Evolutionary conservation across 1,284 basidiomycete species (phyloP), one percentile per base, ranked within the genome.

Genomic region (Cryptococcus sp.): DNA sequence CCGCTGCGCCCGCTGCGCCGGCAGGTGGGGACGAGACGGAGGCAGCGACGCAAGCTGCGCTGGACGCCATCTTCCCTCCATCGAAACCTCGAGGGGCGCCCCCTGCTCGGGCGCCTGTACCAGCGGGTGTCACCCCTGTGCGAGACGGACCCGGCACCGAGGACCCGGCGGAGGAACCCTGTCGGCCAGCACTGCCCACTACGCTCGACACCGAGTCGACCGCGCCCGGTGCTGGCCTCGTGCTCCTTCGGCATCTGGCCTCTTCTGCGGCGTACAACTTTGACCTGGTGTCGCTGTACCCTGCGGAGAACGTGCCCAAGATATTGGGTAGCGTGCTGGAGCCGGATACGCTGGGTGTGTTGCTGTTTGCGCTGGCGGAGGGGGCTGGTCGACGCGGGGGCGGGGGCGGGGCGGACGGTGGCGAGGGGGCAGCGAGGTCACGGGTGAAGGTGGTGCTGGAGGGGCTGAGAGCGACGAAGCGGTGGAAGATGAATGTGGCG

Each of bases 261-360:
- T 48, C 50, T 2, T 54, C 36, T 7, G 50, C 49, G 15, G 40
- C 47, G 40, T 51, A 45, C 18, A 51, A 55, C 15, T 64, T 42
- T 57, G 49, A 48, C 2, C 35, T 61, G 1, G 38, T 70, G 4
- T 55, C 48, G 2, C 54, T 65, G 46, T 70, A 70, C 39, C 59
- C 66, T 5, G 53, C 72, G 3, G 40, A 3, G 12, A 58, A 61
- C 36, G 48, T 72, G 8, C 43, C 62, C 3, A 59, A 36, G 6
- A 68, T 73, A 28, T 50, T 72, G 6, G 59, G 54, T 9, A 52
- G 59, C 7, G 61, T 73, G 3, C 59, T 77, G 12, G 74, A 76
- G 49, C 75, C 75, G 0, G 75, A 77, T 54, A 59, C 57, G 11
- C 57, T 76, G 6, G 74, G 65, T 1, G 21, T 64, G 36, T 50